Base-by-base conservation (phyloP, 1,284 basidiomycete species). In the Malassezia arunalokei region DNA sequence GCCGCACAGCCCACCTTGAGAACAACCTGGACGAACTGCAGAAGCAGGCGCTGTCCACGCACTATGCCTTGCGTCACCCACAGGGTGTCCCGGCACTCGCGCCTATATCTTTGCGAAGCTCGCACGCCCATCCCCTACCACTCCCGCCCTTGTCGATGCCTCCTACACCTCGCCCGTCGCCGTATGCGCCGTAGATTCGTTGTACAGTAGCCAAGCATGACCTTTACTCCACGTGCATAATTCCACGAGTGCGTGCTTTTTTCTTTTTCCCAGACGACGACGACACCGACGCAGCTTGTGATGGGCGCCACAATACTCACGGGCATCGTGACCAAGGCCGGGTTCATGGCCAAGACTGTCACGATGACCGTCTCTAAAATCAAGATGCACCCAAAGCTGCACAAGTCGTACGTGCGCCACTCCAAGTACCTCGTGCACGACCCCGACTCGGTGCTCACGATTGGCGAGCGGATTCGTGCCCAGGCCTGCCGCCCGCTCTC, bases 391-490 rank as follows among this genome's bases (percentile, higher is more conserved):
- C 62, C 67, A 1, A 65, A 63, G 43, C 60, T 67, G 1, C 59
- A 62, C 56, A 69, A 69, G 59, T 56, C 62, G 5, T 64, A 59
- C 40, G 57, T 62, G 47, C 61, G 64, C 4, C 66, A 69, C 62
- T 64, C 60, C 37, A 69, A 69, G 59, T 69, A 67, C 46, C 62
- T 69, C 28, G 62, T 67, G 37, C 67, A 69, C 54, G 67, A 69
- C 49, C 57, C 59, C 20, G 35, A 58, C 9, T 54, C 57, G 47
- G 44, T 51, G 56, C 61, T 69, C 11, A 49, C 52, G 3, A 61
- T 67, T 6, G 67, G 67, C 49, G 67, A 69, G 62, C 62, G 56
- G 49, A 65, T 69, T 48, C 46, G 58, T 30, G 65, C 64, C 24
- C 54, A 58, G 33, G 62, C 63, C n/a, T 69, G 65, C 51, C 62